Evolutionary conservation across 345 rosid genomes (phyloP).

Genomic region (Salix koriyanagi): DNA sequence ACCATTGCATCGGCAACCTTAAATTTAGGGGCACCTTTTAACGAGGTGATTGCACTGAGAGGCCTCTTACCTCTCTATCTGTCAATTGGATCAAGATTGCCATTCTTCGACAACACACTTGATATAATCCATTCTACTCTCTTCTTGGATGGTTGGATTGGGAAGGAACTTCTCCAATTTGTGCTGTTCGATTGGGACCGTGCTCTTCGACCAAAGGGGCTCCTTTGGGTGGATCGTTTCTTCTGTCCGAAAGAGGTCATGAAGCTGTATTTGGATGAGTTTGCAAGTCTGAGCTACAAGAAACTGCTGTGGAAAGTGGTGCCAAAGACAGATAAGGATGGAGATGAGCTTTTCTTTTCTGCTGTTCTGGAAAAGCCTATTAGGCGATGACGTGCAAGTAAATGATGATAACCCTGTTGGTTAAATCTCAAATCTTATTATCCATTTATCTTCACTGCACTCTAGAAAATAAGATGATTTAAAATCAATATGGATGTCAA

Average conservation of each 20-base stretch:
- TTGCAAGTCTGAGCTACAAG: slow-evolving; percentile 39
- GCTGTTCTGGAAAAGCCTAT: slow-evolving; percentile 55
- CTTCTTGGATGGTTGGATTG: slow-evolving; percentile 53
- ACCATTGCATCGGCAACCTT: slow-evolving; percentile 41
- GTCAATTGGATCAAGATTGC: slow-evolving; percentile 49
- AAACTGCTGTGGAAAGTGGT: slow-evolving; percentile 44
- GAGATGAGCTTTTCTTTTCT: slow-evolving; percentile 46
- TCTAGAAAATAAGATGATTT: neutral
- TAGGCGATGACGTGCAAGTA: slow-evolving; percentile 3
- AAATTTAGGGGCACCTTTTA: slow-evolving; percentile 51
- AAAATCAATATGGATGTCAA: neutral
- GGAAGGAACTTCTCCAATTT: slow-evolving; percentile 41
- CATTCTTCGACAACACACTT: slow-evolving; percentile 54
- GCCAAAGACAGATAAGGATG: slow-evolving; percentile 42
- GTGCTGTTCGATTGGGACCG: slow-evolving; percentile 49
- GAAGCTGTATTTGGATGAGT: slow-evolving; percentile 40
- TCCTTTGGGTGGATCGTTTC: slow-evolving; percentile 56
- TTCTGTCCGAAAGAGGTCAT: slow-evolving; percentile 42
- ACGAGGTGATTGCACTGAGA: slow-evolving; percentile 48
- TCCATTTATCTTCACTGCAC: neutral
- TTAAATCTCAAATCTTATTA: neutral
- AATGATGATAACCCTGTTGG: neutral
- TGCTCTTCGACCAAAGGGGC: slow-evolving; percentile 41
- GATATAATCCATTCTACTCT: slow-evolving; percentile 47
- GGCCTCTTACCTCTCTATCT: slow-evolving; percentile 47